phyloP scores from a whole-genome alignment of 495 filamentous ascomycete species.

The Glutinoglossum americanum region DNA sequence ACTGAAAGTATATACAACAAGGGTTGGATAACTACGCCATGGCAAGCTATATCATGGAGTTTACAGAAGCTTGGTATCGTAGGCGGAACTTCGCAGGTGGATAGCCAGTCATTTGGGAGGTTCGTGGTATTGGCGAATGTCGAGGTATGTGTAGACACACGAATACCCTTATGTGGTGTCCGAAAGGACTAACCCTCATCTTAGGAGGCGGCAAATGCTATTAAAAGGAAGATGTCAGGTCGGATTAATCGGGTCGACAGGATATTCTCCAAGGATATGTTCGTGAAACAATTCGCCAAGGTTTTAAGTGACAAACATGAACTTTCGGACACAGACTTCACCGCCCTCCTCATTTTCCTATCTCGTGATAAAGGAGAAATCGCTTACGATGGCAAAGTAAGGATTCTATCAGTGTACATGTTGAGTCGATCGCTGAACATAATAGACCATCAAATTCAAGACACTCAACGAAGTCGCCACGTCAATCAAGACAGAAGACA shows the following conservation, averaged over 20 bases:
- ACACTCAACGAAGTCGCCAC: constrained; percentile 18
- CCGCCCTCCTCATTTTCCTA: constrained; percentile 49
- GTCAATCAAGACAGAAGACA: constrained; percentile 50
- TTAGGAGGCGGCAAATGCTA: constrained; percentile 22
- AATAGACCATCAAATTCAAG: constrained; percentile 53
- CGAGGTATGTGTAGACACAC: constrained; percentile 17
- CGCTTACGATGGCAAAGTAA: constrained; percentile 40
- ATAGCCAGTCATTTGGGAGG: constrained; percentile 26
- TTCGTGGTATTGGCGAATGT: constrained; percentile 40
- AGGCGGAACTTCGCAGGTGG: constrained; percentile 23
- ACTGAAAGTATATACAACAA: constrained; percentile 40
- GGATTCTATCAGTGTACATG: constrained; percentile 6
- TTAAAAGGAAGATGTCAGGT: constrained; percentile 19
- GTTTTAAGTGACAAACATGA: constrained; percentile 27
- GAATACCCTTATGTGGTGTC: not conserved
- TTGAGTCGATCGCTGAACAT: not conserved
- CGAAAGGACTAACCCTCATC: not conserved
- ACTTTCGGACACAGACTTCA: constrained; percentile 42
- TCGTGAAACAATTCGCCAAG: constrained; percentile 33
- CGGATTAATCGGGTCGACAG: constrained; percentile 23
- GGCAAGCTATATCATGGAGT: constrained; percentile 53
- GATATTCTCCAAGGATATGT: constrained; percentile 43
- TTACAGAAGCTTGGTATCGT: constrained; percentile 44
- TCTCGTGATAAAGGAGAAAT: constrained; percentile 43
- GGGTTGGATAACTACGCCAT: constrained; percentile 30